Conservation (phyloP, 306 rosid genomes). For the Quillaja saponaria region DNA sequence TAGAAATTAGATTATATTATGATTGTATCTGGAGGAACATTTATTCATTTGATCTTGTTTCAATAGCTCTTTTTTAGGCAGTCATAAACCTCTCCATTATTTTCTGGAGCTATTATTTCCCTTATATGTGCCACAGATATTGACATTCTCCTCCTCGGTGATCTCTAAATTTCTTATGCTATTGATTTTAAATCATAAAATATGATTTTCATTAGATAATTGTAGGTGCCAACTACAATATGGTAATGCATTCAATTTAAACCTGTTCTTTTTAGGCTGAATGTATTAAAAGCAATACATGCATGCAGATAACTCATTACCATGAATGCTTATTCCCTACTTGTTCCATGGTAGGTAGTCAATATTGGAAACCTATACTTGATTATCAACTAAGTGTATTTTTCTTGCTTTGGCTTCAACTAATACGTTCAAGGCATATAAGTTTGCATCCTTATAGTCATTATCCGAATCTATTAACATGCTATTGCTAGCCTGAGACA, state of each 20-base stretch:
- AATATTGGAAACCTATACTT: too few relatives aligned
- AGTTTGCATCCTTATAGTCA: too few relatives aligned
- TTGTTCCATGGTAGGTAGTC: too few relatives aligned
- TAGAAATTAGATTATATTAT: neutral
- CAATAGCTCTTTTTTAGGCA: neutral
- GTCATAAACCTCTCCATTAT: neutral
- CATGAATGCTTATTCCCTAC: neutral
- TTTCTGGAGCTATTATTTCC: neutral
- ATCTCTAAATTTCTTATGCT: too few relatives aligned
- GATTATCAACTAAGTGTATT: too few relatives aligned
- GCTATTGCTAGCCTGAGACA: too few relatives aligned
- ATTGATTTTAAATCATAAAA: neutral
- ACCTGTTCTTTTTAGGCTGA: too few relatives aligned
- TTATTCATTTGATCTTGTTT: too few relatives aligned
- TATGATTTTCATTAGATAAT: constrained; percentile 10
- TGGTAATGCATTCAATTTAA: constrained; percentile 7
- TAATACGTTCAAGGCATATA: too few relatives aligned
- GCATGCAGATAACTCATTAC: neutral
- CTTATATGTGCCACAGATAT: neutral
- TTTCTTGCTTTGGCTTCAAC: too few relatives aligned
- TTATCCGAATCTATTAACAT: too few relatives aligned
- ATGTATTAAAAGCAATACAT: neutral
- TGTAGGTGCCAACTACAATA: neutral
- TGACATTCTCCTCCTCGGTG: constrained; percentile 1
- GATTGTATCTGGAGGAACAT: neutral